phyloP scores from a whole-genome alignment of 192 early-diverging fungal species.

The Umbelopsis vinacea region DNA sequence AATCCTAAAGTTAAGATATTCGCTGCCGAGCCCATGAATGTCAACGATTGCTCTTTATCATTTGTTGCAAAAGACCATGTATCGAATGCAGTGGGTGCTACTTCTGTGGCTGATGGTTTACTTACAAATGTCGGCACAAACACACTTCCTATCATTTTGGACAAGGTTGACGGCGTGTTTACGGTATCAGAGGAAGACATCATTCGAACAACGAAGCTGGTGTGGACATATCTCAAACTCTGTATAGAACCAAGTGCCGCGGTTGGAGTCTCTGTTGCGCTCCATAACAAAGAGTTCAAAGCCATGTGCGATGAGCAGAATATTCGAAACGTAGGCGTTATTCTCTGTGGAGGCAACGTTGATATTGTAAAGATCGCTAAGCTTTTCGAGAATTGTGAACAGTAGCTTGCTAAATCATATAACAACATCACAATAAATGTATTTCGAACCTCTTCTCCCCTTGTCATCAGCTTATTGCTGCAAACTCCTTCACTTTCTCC shows the following conservation, averaged over 20 bases:
- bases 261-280: constrained; percentile 54
- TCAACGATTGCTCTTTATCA: constrained; percentile 45
- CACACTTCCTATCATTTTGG: constrained; percentile 53
- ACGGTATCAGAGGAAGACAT: constrained; percentile 59
- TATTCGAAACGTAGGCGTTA: constrained; percentile 52
- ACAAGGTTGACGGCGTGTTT: constrained; percentile 53
- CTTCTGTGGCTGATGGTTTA: constrained; percentile 58
- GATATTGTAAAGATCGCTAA: constrained; percentile 38
- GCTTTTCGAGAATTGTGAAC: constrained; percentile 28
- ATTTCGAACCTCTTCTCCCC: too few relatives aligned
- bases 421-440: too few relatives aligned
- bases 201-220: constrained; percentile 49
- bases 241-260: constrained; percentile 57
- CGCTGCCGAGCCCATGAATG: constrained; percentile 51
- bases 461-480: too few relatives aligned
- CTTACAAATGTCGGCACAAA: constrained; percentile 48
- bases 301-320: constrained; percentile 16
- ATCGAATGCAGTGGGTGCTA: constrained; percentile 1
- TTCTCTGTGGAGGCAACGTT: constrained; percentile 58
- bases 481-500: too few relatives aligned
- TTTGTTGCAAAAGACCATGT: constrained; percentile 22
- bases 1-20: constrained; percentile 47
- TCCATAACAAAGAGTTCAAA: constrained; percentile 48
- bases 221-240: constrained; percentile 58
- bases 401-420: not conserved